phyloP scores from a whole-genome alignment of 345 rosid genomes.

The Alliaria petiolata region DNA sequence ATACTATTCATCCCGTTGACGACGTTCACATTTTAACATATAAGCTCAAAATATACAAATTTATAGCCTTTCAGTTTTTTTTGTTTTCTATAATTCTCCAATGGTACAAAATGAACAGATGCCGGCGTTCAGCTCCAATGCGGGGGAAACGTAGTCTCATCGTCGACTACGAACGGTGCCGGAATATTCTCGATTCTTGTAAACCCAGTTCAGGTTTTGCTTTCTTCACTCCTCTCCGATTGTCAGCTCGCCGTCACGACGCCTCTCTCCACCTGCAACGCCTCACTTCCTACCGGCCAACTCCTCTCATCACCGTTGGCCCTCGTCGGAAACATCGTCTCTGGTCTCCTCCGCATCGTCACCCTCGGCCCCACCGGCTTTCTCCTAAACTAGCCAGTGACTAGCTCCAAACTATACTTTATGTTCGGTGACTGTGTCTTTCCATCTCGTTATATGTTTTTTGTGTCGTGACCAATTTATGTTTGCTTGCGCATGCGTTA shows the following conservation, averaged over 20 bases:
- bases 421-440: not conserved
- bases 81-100: not conserved
- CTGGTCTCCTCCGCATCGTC: slow-evolving; percentile 38
- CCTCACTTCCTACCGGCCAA: slow-evolving; percentile 41
- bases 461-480: slow-evolving; percentile 9
- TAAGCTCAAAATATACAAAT: too few relatives aligned
- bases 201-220: slow-evolving; percentile 37
- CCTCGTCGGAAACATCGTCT: slow-evolving; percentile 37
- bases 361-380: slow-evolving; percentile 48
- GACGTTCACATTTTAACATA: too few relatives aligned
- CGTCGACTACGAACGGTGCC: slow-evolving; percentile 37
- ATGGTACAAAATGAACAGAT: slow-evolving; percentile 30
- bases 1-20: too few relatives aligned
- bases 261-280: slow-evolving; percentile 55
- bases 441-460: slow-evolving; percentile 8
- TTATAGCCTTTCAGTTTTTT: too few relatives aligned
- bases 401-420: not conserved
- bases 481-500: not conserved
- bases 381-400: slow-evolving; percentile 15
- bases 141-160: slow-evolving; percentile 38
- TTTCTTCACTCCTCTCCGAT: slow-evolving; percentile 38
- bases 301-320: slow-evolving; percentile 45
- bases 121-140: slow-evolving; percentile 53
- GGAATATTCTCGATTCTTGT: slow-evolving; percentile 42
- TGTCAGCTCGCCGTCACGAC: slow-evolving; percentile 50